These are phyloP conservation scores for Fusarium staphyleae DNA, from an alignment of 2,329 filamentous ascomycete genomes.

Conservation along the genomic window DNA sequence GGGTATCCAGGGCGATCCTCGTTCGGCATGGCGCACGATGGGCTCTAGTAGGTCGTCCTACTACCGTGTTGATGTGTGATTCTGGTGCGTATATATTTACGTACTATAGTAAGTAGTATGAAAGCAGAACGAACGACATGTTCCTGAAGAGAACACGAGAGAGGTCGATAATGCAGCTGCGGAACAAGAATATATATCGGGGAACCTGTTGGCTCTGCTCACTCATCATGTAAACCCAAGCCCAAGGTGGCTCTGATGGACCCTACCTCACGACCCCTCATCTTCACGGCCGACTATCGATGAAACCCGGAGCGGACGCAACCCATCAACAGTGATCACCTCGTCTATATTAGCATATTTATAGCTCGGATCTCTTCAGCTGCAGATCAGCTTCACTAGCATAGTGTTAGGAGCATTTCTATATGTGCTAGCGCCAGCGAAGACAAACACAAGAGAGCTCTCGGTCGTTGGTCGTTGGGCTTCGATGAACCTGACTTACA, in stretches of 20 bases:
- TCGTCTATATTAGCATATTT: neutral
- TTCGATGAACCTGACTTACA: constrained; percentile 32
- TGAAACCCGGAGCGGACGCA: constrained; percentile 16
- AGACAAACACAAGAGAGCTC: constrained; percentile 7
- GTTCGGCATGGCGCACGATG: constrained; percentile 14
- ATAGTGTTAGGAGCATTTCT: constrained; percentile 7
- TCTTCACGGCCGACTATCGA: constrained; percentile 6
- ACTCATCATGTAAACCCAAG: neutral
- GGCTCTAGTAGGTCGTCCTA: constrained; percentile 20
- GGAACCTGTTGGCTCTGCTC: constrained; percentile 5
- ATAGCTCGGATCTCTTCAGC: constrained; percentile 7
- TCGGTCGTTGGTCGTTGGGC: constrained; percentile 22
- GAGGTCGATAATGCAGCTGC: constrained; percentile 13
- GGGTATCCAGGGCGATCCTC: constrained; percentile 33
- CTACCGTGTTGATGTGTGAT: constrained; percentile 19
- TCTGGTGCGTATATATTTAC: constrained; percentile 8
- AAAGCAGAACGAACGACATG: constrained; percentile 8
- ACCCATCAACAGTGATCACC: neutral
- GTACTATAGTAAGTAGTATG: no score
- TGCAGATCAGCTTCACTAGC: constrained; percentile 12
- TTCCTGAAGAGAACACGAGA: constrained; percentile 27
- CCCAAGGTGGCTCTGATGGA: constrained; percentile 1
- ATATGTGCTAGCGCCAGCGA: constrained; percentile 25
- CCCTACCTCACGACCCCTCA: constrained; percentile 24
- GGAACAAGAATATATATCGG: neutral